A percentile compares a stretch with the other conserved stretches of the same genome.
Conservation (phyloP, 495 filamentous ascomycete genomes). For the Aspergillus cristatus region DNA sequence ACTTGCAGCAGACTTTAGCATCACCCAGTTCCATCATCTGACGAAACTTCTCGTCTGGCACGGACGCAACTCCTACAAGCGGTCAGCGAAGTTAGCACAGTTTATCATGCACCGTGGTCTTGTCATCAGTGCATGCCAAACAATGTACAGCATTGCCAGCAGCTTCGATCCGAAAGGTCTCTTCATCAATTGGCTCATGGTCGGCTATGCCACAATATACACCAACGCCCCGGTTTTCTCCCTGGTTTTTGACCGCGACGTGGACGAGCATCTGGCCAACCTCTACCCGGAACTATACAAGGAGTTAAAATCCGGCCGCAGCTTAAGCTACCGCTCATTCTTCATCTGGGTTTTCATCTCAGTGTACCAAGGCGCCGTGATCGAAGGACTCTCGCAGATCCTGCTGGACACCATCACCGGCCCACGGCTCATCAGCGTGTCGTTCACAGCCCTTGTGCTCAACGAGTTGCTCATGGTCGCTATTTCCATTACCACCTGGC, state of each 20-base stretch:
- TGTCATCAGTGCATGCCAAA: constrained; percentile 91
- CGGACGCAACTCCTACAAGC: constrained; percentile 92
- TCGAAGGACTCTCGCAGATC: constrained; percentile 86
- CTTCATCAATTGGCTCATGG: constrained; percentile 94
- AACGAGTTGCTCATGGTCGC: constrained; percentile 98
- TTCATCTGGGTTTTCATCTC: constrained; percentile 95
- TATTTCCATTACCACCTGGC: constrained; percentile 94
- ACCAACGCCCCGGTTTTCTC: constrained; percentile 92
- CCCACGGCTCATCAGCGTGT: constrained; percentile 74
- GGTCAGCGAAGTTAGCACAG: constrained; percentile 88
- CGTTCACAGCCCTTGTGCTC: constrained; percentile 83
- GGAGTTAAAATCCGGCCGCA: constrained; percentile 76
- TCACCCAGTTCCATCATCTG: constrained; percentile 90
- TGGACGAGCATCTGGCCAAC: constrained; percentile 85
- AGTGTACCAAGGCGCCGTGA: constrained; percentile 89
- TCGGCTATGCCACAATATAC: constrained; percentile 94
- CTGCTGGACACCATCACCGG: constrained; percentile 63
- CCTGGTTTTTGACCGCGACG: constrained; percentile 91
- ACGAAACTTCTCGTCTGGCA: constrained; percentile 98
- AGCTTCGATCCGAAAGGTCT: constrained; percentile 88
- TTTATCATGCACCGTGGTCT: constrained; percentile 98
- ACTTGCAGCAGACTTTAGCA: constrained; percentile 91
- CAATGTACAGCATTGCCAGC: constrained; percentile 89
- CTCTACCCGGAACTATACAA: constrained; percentile 97
- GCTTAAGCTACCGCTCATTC: constrained; percentile 85